phyloP scores from a whole-genome alignment of 179 eudicot genomes.

The Silene noctiflora region DNA sequence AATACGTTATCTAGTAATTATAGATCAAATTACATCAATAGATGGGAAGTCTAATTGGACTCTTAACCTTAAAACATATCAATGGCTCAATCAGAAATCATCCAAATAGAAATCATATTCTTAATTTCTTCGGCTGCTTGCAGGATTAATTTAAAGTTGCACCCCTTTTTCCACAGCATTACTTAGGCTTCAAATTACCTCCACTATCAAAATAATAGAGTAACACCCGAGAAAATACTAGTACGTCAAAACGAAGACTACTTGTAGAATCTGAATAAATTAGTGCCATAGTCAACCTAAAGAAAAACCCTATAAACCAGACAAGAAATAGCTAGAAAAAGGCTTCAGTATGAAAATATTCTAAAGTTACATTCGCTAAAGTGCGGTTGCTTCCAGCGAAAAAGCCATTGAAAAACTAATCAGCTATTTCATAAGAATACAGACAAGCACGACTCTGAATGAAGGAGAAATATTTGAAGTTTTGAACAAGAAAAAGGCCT shows the following conservation, averaged over 20 bases:
- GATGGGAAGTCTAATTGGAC: background rate
- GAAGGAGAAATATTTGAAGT: too few species aligned
- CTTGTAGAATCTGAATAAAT: background rate
- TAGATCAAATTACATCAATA: background rate
- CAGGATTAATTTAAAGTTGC: background rate
- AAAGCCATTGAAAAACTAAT: background rate
- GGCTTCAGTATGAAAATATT: slow-evolving; percentile 1
- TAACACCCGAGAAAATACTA: background rate
- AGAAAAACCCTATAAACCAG: too few species aligned
- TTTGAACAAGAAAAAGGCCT: too few species aligned
- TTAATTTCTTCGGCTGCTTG: background rate
- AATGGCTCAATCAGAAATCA: too few species aligned
- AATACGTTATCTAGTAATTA: background rate
- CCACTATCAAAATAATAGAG: background rate
- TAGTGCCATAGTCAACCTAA: too few species aligned
- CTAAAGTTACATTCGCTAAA: background rate
- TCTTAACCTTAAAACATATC: background rate
- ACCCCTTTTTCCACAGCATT: background rate
- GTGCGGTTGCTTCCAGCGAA: background rate
- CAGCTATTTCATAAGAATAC: background rate
- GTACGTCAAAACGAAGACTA: background rate
- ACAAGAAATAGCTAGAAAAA: background rate
- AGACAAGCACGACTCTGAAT: background rate
- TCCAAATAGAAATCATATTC: background rate
- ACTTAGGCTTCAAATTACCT: slow-evolving; percentile 1